phyloP scores from a whole-genome alignment of 1,284 basidiomycete genomes.

The Kwoniella shivajii region DNA sequence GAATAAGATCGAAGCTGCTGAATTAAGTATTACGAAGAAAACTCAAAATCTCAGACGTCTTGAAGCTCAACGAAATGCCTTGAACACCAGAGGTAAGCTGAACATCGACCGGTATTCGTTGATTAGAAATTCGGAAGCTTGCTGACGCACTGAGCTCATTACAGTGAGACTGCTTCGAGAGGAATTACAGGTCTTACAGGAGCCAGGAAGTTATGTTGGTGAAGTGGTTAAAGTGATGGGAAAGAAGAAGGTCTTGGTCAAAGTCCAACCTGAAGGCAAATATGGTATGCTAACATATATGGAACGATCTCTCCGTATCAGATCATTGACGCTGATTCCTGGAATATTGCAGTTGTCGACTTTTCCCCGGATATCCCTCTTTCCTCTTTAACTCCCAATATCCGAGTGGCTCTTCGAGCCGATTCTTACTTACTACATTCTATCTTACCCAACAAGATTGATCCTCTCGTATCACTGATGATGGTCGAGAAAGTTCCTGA shows the following conservation, averaged over 20 bases:
- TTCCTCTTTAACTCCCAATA: slow-evolving; percentile 74
- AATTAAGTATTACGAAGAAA: slow-evolving; percentile 91
- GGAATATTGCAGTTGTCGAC: slow-evolving; percentile 73
- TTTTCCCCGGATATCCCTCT: slow-evolving; percentile 87
- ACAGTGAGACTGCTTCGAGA: slow-evolving; percentile 81
- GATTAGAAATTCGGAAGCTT: background rate
- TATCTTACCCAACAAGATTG: slow-evolving; percentile 92
- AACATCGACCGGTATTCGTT: background rate
- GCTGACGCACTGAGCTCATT: background rate
- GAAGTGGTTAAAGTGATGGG: slow-evolving; percentile 99
- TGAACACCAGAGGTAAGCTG: slow-evolving; percentile 84
- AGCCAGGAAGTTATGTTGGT: slow-evolving; percentile 96
- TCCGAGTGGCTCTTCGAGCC: slow-evolving; percentile 92
- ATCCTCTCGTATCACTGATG: slow-evolving; percentile 94
- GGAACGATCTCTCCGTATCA: background rate
- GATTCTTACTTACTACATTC: slow-evolving; percentile 95
- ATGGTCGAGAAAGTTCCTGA: slow-evolving; percentile 99
- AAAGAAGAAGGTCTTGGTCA: slow-evolving; percentile 97
- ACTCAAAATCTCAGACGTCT: slow-evolving; percentile 93
- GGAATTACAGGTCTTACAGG: slow-evolving; percentile 91
- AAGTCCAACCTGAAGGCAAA: slow-evolving; percentile 98
- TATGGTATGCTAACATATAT: slow-evolving; percentile 67
- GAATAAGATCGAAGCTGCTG: slow-evolving; percentile 90
- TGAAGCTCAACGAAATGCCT: slow-evolving; percentile 93
- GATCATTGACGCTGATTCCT: background rate